Evolutionary conservation across 345 rosid species (phyloP).

Genomic region (Euclidium syriacum): DNA sequence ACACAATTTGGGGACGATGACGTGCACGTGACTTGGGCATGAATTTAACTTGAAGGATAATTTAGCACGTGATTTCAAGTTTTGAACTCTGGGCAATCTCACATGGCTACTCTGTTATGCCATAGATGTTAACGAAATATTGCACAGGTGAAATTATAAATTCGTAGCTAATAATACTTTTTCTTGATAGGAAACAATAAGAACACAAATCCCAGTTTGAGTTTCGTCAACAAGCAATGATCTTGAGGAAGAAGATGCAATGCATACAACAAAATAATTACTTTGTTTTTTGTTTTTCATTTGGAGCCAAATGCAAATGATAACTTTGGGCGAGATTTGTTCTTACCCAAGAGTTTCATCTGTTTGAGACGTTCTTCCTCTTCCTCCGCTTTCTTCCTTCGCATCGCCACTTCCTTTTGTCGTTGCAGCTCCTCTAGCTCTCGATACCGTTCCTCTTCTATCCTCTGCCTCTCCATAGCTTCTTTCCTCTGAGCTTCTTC

Average conservation of each 20-base stretch:
- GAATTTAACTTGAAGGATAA: no score
- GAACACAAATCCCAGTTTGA: no score
- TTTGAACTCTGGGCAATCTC: no score
- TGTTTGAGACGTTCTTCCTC: conserved; percentile 85
- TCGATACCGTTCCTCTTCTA: conserved; percentile 76
- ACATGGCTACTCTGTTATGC: no score
- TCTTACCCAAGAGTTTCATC: conserved; percentile 94
- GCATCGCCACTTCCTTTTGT: conserved; percentile 76
- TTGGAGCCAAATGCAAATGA: conserved; percentile 86
- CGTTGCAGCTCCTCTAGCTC: conserved; percentile 84
- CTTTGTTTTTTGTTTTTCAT: conserved; percentile 30
- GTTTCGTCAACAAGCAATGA: no score
- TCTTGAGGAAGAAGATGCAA: background rate
- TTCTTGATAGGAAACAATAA: no score
- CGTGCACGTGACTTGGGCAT: no score
- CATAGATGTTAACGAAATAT: no score
- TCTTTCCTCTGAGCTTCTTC: conserved; percentile 85
- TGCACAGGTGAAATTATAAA: no score
- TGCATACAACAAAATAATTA: background rate
- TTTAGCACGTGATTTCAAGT: no score
- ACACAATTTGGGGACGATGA: no score
- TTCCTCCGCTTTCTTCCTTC: conserved; percentile 83
- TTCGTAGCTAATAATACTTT: no score
- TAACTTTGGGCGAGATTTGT: conserved; percentile 87
- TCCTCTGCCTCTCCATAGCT: conserved; percentile 77